Conservation (phyloP, 345 rosid species). For the Populus nigra region DNA sequence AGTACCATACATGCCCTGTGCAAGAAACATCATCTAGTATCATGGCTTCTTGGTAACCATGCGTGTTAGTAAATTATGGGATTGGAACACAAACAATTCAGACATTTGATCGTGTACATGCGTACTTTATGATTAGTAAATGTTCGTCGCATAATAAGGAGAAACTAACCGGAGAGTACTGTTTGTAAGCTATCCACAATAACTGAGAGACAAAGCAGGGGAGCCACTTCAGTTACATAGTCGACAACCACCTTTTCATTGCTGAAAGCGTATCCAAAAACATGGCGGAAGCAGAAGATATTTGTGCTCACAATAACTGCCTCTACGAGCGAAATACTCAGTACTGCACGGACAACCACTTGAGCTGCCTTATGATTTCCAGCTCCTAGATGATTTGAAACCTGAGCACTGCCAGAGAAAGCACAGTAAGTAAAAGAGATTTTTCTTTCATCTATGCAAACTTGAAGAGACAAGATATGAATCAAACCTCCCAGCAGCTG, state of each 20-base stretch:
- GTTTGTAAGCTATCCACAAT: constrained; percentile 21
- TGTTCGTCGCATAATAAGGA: neutral
- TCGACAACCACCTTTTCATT: constrained; percentile 16
- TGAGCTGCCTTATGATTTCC: constrained; percentile 16
- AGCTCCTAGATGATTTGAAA: constrained; percentile 25
- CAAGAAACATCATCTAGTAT: too few species aligned
- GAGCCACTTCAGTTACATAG: constrained; percentile 21
- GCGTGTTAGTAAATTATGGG: too few species aligned
- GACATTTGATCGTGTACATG: too few species aligned
- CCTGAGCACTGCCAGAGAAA: constrained; percentile 14
- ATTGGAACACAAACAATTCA: too few species aligned
- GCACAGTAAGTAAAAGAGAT: too few species aligned
- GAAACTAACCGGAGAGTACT: constrained; percentile 18
- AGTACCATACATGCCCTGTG: too few species aligned
- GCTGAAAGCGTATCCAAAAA: constrained; percentile 24
- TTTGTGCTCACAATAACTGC: constrained; percentile 6
- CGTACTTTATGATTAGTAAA: too few species aligned
- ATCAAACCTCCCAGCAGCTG: constrained; percentile 28
- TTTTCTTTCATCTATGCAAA: too few species aligned
- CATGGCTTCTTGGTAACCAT: too few species aligned
- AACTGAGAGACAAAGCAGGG: constrained; percentile 21
- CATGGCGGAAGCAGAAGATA: constrained; percentile 10
- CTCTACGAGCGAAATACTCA: constrained; percentile 7
- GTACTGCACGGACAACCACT: neutral
- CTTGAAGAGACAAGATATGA: too few species aligned